A percentile compares a stretch with the other conserved stretches of the same genome.
Conservation (phyloP, 139 green algal species). For the Asterochloris erici region DNA sequence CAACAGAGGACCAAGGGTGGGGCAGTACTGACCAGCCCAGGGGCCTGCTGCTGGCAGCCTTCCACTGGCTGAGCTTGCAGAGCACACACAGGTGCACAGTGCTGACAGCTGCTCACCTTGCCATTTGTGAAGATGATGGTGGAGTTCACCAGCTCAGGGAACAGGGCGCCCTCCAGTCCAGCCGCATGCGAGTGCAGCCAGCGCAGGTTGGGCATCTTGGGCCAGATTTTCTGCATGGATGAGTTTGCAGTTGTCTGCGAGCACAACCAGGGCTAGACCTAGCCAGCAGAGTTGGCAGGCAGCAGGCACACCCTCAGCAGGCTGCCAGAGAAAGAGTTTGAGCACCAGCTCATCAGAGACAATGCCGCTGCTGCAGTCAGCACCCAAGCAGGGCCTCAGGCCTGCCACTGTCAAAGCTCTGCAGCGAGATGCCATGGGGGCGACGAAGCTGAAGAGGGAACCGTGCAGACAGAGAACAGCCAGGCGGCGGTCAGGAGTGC, state of each 20-base stretch:
- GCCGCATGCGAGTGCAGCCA: conserved; percentile 72
- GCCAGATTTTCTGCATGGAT: conserved; percentile 45
- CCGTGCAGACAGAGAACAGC: neutral
- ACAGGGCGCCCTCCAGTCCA: conserved; percentile 72
- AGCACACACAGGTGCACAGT: neutral
- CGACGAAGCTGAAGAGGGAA: neutral
- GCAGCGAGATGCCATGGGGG: neutral
- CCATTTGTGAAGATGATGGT: conserved; percentile 70
- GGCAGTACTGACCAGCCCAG: too few species aligned
- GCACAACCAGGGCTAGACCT: neutral
- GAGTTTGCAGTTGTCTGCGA: neutral
- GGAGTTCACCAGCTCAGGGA: conserved; percentile 54
- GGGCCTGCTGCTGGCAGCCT: too few species aligned
- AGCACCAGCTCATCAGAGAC: neutral
- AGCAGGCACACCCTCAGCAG: neutral
- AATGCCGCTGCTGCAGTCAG: neutral
- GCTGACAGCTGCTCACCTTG: conserved; percentile 21
- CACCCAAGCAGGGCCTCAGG: neutral
- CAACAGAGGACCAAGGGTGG: too few species aligned
- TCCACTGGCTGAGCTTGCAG: too few species aligned
- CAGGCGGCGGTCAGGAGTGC: neutral
- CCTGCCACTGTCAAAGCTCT: neutral
- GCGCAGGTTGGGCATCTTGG: conserved; percentile 37
- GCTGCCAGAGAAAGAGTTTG: neutral
- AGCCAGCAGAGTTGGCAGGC: neutral